Conservation (phyloP, 2,329 filamentous ascomycete species). For the Fusarium fracticaudum region DNA sequence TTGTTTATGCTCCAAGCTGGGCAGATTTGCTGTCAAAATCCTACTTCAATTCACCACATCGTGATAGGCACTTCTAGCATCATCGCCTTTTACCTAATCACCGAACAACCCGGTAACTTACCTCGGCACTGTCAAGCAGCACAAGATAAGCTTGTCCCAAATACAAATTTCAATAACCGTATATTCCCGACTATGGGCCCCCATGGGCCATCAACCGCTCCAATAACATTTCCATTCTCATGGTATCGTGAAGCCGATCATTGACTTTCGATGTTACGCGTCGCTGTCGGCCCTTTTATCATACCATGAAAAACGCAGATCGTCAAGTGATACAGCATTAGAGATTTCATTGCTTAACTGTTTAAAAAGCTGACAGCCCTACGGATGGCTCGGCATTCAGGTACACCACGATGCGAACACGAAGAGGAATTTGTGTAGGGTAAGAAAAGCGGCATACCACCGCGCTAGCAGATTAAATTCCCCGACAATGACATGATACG, state of each 20-base stretch:
- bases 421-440: background rate
- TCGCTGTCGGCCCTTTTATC: constrained; percentile 5
- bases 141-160: background rate
- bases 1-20: too few relatives aligned
- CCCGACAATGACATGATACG: background rate
- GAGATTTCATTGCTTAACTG: background rate
- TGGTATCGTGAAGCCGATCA: background rate
- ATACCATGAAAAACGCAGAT: background rate
- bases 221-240: background rate
- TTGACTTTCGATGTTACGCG: background rate
- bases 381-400: constrained; percentile 13
- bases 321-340: background rate
- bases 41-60: rapidly evolving
- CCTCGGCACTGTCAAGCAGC: background rate
- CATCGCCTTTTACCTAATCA: background rate
- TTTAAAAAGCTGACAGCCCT: background rate
- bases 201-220: background rate
- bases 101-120: background rate
- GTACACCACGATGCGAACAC: background rate
- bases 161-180: background rate
- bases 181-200: background rate
- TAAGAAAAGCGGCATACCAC: background rate
- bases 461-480: background rate
- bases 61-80: background rate
- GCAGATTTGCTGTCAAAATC: background rate